A percentile compares a stretch with the other conserved stretches of the same genome.
Conservation (phyloP, 1,284 basidiomycete species). For the Neotropicomus parvogracilis region DNA sequence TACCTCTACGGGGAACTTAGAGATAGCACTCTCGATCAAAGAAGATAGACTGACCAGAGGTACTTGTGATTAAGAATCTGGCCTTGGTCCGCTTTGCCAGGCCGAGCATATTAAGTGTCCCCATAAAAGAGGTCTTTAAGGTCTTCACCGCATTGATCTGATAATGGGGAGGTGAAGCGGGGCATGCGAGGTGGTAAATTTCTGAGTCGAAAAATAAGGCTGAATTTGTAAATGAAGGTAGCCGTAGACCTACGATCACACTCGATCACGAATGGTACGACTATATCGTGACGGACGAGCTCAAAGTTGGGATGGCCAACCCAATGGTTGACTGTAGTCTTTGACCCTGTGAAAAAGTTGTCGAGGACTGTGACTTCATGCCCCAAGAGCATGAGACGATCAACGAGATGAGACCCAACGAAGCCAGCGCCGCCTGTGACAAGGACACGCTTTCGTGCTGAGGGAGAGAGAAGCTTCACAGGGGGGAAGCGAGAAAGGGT, state of each 20-base stretch:
- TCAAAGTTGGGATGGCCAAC: slow-evolving; percentile 98
- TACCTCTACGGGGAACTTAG: slow-evolving; percentile 59
- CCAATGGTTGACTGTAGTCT: slow-evolving; percentile 92
- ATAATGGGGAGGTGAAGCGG: slow-evolving; percentile 93
- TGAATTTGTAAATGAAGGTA: neutral
- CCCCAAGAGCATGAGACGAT: slow-evolving; percentile 94
- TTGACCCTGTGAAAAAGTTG: slow-evolving; percentile 98
- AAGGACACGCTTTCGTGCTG: slow-evolving; percentile 82
- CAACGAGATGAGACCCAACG: slow-evolving; percentile 95
- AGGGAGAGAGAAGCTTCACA: slow-evolving; percentile 79
- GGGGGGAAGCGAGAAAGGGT: slow-evolving; percentile 89
- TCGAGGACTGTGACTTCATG: slow-evolving; percentile 97
- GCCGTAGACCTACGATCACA: slow-evolving; percentile 73
- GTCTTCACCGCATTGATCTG: slow-evolving; percentile 96
- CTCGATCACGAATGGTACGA: slow-evolving; percentile 95
- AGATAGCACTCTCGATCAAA: slow-evolving; percentile 1
- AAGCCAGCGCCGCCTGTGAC: slow-evolving; percentile 97
- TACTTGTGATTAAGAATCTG: slow-evolving; percentile 92
- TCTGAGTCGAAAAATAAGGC: slow-evolving; percentile 45
- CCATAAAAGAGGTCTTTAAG: slow-evolving; percentile 97
- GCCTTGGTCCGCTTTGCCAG: slow-evolving; percentile 98
- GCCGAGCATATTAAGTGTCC: slow-evolving; percentile 96
- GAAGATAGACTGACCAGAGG: slow-evolving; percentile 59
- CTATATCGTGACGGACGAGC: slow-evolving; percentile 94
- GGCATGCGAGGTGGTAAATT: slow-evolving; percentile 96